phyloP scores from a whole-genome alignment of 1,139 yeast genomes.

The Scheffersomyces segobiensis region DNA sequence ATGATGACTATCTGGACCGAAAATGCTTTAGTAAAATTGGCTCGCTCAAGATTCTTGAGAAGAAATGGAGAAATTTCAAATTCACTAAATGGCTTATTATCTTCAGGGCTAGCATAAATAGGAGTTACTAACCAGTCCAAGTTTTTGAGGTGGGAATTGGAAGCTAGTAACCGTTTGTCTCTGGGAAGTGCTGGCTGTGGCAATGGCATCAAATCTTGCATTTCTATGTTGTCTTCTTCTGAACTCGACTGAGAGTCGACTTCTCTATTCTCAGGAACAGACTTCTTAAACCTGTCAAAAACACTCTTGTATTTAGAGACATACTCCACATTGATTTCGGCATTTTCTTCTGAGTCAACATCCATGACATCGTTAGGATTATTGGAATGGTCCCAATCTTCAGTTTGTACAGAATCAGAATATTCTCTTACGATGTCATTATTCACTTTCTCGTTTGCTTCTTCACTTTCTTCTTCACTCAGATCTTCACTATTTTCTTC shows the following conservation, averaged over 20 bases:
- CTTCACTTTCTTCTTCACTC: slow-evolving; percentile 7
- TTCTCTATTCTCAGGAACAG: slow-evolving; percentile 8
- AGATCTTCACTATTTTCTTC: slow-evolving; percentile 11
- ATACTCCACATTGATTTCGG: slow-evolving; percentile 18
- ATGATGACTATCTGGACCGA: slow-evolving; percentile 77
- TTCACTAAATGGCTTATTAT: slow-evolving; percentile 41
- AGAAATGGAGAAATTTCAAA: slow-evolving; percentile 45
- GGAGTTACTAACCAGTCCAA: slow-evolving; percentile 74
- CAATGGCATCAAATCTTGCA: slow-evolving; percentile 66
- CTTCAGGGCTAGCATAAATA: slow-evolving; percentile 48
- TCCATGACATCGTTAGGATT: slow-evolving; percentile 6
- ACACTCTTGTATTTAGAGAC: slow-evolving; percentile 31
- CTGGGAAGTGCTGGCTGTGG: slow-evolving; percentile 77
- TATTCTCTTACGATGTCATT: slow-evolving; percentile 4
- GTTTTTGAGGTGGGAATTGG: slow-evolving; percentile 39
- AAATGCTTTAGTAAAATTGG: slow-evolving; percentile 60
- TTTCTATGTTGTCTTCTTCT: slow-evolving; percentile 30
- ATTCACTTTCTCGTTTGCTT: not conserved
- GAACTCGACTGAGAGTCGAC: slow-evolving; percentile 21
- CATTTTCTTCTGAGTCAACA: slow-evolving; percentile 1
- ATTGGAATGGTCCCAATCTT: slow-evolving; percentile 1
- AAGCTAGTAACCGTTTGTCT: slow-evolving; percentile 44
- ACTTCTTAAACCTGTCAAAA: slow-evolving; percentile 29
- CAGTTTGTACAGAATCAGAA: slow-evolving; percentile 5
- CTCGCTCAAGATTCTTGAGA: slow-evolving; percentile 44